phyloP scores from a whole-genome alignment of 495 filamentous ascomycete species.

The Cryomyces antarcticus region DNA sequence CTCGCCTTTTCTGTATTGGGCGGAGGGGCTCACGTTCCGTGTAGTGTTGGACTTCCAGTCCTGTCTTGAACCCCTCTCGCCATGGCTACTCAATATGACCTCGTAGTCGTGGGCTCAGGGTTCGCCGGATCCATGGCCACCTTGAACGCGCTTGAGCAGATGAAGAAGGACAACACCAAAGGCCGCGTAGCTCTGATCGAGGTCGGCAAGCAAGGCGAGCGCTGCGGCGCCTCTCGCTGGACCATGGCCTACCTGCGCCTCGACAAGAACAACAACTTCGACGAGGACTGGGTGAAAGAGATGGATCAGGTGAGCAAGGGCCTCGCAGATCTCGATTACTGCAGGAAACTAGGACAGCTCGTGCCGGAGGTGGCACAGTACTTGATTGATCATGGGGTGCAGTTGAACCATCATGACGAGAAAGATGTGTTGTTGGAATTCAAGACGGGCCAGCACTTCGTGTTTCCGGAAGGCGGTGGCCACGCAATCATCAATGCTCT shows the following conservation, averaged over 20 bases:
- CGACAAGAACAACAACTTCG: not conserved
- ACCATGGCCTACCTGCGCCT: slow-evolving; percentile 13
- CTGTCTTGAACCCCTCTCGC: too few relatives aligned
- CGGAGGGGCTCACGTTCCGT: too few relatives aligned
- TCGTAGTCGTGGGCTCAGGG: slow-evolving; percentile 11
- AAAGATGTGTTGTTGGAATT: slow-evolving; percentile 9
- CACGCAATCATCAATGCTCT: slow-evolving; percentile 7
- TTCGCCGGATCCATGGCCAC: slow-evolving; percentile 13
- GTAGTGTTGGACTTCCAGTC: too few relatives aligned
- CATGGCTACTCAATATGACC: slow-evolving; percentile 4
- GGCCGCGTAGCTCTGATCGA: slow-evolving; percentile 12
- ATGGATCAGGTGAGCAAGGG: slow-evolving; percentile 12
- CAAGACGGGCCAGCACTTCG: slow-evolving; percentile 6
- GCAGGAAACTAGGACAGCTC: slow-evolving; percentile 7
- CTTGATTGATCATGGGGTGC: slow-evolving; percentile 8
- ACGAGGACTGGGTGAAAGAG: slow-evolving; percentile 12
- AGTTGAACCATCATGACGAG: slow-evolving; percentile 9
- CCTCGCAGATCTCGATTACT: slow-evolving; percentile 10
- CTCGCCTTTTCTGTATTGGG: too few relatives aligned
- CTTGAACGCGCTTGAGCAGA: slow-evolving; percentile 11
- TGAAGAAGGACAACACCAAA: slow-evolving; percentile 6
- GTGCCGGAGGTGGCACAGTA: slow-evolving; percentile 6
- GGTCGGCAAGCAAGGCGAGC: slow-evolving; percentile 10
- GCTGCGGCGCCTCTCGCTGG: slow-evolving; percentile 11
- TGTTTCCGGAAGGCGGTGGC: slow-evolving; percentile 10